These are phyloP conservation scores for Apophysomyces ossiformis DNA, from an alignment of 371 early-diverging fungal species.

Conservation along the genomic window DNA sequence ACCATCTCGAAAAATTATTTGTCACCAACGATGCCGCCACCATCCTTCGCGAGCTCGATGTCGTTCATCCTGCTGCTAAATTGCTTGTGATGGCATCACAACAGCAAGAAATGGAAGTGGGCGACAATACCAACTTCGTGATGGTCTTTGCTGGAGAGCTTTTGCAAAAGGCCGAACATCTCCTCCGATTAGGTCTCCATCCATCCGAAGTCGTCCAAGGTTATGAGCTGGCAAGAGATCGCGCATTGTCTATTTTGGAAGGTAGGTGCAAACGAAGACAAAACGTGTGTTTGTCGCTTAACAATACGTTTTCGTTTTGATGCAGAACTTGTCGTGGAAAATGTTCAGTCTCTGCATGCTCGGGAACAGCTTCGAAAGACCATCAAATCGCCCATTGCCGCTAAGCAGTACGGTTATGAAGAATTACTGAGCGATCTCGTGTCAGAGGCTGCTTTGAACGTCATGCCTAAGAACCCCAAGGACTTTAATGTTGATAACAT, in stretches of 20 bases:
- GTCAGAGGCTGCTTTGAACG: constrained; percentile 81
- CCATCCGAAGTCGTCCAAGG: constrained; percentile 95
- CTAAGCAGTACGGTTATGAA: constrained; percentile 97
- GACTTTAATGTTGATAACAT: constrained; percentile 95
- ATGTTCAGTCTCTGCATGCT: constrained; percentile 60
- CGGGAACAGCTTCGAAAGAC: constrained; percentile 72
- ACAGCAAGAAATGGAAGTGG: constrained; percentile 98
- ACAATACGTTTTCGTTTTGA: constrained; percentile 3
- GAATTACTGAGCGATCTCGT: constrained; percentile 84
- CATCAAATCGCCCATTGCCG: constrained; percentile 78
- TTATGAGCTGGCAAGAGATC: constrained; percentile 87
- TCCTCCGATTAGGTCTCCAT: constrained; percentile 93
- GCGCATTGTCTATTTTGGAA: constrained; percentile 82
- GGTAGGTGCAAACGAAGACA: constrained; percentile 48
- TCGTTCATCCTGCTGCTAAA: constrained; percentile 99
- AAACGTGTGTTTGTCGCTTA: neutral
- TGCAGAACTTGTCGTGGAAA: constrained; percentile 71
- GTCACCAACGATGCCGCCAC: constrained; percentile 99
- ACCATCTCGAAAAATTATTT: constrained; percentile 96
- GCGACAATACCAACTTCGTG: constrained; percentile 96
- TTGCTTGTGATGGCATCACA: constrained; percentile 96
- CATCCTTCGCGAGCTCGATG: constrained; percentile 97
- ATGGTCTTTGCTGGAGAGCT: constrained; percentile 95
- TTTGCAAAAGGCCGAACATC: constrained; percentile 90
- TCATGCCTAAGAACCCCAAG: constrained; percentile 89